Conservation (phyloP, 768 basidiomycete species). For the Pilatotrama ljubarskyi region DNA sequence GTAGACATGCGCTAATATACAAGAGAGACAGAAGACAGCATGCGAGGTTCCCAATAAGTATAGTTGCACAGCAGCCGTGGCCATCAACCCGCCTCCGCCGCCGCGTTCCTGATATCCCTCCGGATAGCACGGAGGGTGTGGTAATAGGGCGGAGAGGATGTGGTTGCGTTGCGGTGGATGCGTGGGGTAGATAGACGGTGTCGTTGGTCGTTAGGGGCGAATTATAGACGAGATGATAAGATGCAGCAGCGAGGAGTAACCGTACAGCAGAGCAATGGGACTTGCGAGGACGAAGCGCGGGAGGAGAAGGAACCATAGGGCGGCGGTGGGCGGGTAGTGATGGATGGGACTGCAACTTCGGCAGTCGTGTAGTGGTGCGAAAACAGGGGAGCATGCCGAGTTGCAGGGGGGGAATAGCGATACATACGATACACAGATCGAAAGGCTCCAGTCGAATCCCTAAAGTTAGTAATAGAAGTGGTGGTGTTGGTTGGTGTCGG, state of each 20-base stretch:
- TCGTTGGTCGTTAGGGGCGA: not conserved
- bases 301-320: not conserved
- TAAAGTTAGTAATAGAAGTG: not conserved
- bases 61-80: not conserved
- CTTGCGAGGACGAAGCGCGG: slow-evolving; percentile 5
- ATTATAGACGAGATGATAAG: slow-evolving; percentile 1
- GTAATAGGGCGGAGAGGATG: not conserved
- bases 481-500: too few relatives aligned
- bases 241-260: slow-evolving; percentile 17
- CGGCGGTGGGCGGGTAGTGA: not conserved
- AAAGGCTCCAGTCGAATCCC: slow-evolving; percentile 13
- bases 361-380: not conserved
- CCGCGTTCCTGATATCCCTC: too few relatives aligned
- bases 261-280: slow-evolving; percentile 11
- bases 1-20: too few relatives aligned
- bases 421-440: slow-evolving; percentile 16
- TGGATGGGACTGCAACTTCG: not conserved
- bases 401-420: slow-evolving; percentile 10
- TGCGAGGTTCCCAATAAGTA: slow-evolving; percentile 4
- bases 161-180: not conserved
- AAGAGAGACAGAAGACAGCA: too few relatives aligned
- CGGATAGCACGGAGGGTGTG: not conserved
- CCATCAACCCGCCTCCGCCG: too few relatives aligned
- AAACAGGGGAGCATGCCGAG: not conserved
- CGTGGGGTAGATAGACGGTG: not conserved